Evolutionary conservation across 192 early-diverging fungal genomes (phyloP).

Genomic region (Gamsiella multidivaricata): DNA sequence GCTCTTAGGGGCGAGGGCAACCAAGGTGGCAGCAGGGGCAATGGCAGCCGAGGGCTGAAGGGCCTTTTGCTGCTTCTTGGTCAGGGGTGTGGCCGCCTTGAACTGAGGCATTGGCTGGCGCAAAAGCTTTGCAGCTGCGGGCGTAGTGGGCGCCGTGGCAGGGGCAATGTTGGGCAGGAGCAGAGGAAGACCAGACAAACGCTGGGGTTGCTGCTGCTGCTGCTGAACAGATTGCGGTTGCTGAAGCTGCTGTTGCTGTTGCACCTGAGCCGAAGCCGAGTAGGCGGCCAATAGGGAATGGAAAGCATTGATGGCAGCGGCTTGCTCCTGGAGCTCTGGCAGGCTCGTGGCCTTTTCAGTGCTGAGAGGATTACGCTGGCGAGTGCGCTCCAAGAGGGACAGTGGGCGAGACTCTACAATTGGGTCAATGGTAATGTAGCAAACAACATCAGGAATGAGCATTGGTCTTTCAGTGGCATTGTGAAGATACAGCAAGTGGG

Average conservation of each 20-base stretch:
- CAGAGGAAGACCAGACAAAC: conserved; percentile 42
- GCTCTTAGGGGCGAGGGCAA: conserved; percentile 44
- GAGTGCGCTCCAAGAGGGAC: conserved; percentile 52
- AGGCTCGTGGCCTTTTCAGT: conserved; percentile 21
- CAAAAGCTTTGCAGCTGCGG: conserved; percentile 59
- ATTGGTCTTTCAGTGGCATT: background rate
- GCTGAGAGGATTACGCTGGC: conserved; percentile 47
- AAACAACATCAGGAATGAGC: background rate
- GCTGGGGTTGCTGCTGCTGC: conserved; percentile 44
- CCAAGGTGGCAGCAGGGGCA: conserved; percentile 15
- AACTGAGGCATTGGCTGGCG: conserved; percentile 54
- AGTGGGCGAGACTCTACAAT: conserved; percentile 39
- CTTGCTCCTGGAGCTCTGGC: conserved; percentile 52
- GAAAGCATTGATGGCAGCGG: conserved; percentile 56
- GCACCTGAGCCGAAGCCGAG: conserved; percentile 52
- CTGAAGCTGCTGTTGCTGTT: conserved; percentile 57
- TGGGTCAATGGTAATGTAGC: background rate
- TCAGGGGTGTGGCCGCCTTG: conserved; percentile 27
- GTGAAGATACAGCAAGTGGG: background rate
- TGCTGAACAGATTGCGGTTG: conserved; percentile 55
- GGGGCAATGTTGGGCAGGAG: conserved; percentile 56
- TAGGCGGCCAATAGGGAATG: conserved; percentile 54
- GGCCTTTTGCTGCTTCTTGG: conserved; percentile 32
- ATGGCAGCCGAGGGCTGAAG: conserved; percentile 11
- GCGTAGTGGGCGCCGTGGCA: conserved; percentile 59